Evolutionary conservation across 2,329 filamentous ascomycete genomes (phyloP).

Genomic region (Fusarium sp.): DNA sequence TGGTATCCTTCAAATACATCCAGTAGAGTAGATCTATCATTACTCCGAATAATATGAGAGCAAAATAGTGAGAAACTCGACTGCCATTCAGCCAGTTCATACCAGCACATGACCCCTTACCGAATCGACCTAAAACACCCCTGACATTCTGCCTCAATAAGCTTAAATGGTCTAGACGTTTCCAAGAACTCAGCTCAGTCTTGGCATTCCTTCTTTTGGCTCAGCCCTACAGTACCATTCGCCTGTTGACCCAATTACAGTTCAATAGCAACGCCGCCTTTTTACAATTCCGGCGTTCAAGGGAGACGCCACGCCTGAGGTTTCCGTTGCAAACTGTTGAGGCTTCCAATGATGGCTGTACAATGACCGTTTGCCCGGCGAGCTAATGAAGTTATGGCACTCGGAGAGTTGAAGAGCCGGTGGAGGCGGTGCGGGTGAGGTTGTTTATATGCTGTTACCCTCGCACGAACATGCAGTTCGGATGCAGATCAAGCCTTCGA

Average conservation of each 20-base stretch:
- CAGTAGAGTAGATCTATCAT: neutral
- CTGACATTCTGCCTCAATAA: conserved; percentile 1
- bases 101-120: conserved; percentile 2
- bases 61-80: neutral
- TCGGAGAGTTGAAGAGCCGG: conserved; percentile 21
- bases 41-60: no score
- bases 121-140: neutral
- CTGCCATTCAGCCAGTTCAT: neutral
- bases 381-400: neutral
- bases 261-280: conserved; percentile 13
- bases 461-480: neutral
- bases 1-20: neutral
- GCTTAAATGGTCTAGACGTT: conserved; percentile 32
- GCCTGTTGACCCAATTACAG: conserved; percentile 16
- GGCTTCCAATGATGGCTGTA: conserved; percentile 3
- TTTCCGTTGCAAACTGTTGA: neutral
- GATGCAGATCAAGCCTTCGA: neutral
- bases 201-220: conserved; percentile 19
- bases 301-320: conserved; percentile 19
- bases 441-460: conserved; percentile 15
- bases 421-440: neutral
- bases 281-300: neutral
- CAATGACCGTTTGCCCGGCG: neutral
- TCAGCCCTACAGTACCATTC: conserved; percentile 24
- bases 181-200: conserved; percentile 20